Evolutionary conservation across 352 stramenopile species (phyloP), one percentile per base, ranked within the genome.

Genomic region (Phytophthora pluvialis): DNA sequence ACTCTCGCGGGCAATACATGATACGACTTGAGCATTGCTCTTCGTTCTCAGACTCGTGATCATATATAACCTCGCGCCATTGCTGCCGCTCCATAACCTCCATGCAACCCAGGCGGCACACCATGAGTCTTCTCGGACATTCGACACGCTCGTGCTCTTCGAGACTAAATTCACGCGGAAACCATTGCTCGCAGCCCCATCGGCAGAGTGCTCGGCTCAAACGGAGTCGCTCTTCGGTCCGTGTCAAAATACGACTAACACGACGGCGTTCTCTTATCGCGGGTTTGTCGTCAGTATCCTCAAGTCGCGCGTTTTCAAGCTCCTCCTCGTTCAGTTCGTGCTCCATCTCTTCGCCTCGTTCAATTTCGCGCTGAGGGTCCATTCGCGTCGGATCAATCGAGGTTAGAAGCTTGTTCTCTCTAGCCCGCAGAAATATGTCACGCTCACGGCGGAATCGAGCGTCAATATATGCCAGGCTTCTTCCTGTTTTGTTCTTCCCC

Each of bases 81-180:
- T 72, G 35, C 13, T 67, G 60, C 15, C 78, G 69, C 50, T 90
- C 80, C 26, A 73, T 66, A 5, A 90, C 61, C 13, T 75, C 55
- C 11, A 69, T 72, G 36, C 86, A 94, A 21, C 86, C 83, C 11
- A 94, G 67, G 4, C 83, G 83, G 42, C 86, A 94, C 8, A 90
- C 45, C 76, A 90, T 81, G 11, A 87, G 72, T 1, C 85, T 77
- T 3, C 81, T 77, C 2, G 60, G 47, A 51, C 85, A 91, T 66
- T 93, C 85, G 29, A 75, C 59, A 18, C 53, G 64, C 38, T 91
- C 85, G 40, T 93, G 85, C 28, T 64, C 65, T 45, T 72, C 54
- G 4, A 91, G 54, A 42, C 75, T 83, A 29, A 67, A 58, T 4
- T 67, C 60, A 4, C 75, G 75, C 21, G 72, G 55, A 38, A 90